Evolutionary conservation across 2,329 filamentous ascomycete species (phyloP).

Genomic region (Hymenoscyphus salicellus): DNA sequence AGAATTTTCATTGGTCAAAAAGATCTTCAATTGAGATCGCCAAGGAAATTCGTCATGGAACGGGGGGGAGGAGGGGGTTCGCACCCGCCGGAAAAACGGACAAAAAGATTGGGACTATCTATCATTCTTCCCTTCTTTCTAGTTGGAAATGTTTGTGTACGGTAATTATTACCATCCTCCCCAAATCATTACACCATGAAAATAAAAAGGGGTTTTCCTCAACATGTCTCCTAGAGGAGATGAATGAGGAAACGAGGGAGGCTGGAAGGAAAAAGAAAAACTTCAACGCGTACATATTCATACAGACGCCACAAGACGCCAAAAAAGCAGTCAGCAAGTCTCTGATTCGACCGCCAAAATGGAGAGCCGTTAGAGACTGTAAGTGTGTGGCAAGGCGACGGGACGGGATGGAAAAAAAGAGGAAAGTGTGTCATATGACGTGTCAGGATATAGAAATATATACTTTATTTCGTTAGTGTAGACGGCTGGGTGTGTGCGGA

Average conservation of each 20-base stretch:
- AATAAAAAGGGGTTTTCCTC: no score
- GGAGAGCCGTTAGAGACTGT: neutral
- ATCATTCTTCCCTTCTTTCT: no score
- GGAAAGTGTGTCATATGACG: neutral
- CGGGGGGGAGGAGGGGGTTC: neutral
- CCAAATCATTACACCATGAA: neutral
- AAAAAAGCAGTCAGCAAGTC: no score
- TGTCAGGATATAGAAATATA: neutral
- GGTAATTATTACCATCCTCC: no score
- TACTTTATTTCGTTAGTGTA: neutral
- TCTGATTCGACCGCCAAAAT: neutral
- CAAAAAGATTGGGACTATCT: no score
- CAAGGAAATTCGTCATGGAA: constrained; percentile 15
- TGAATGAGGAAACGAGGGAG: neutral
- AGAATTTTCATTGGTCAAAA: neutral
- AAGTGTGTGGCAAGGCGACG: neutral
- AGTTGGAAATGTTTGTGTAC: no score
- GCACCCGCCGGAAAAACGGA: no score
- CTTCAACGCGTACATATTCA: no score
- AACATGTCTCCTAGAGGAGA: neutral
- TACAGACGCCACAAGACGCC: no score
- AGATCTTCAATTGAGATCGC: constrained; percentile 11
- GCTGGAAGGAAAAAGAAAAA: no score
- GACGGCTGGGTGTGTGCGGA: no score
- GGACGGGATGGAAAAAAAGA: neutral